Conservation (phyloP, 208 protist genomes). For the Vickermania spadyakhi region DNA sequence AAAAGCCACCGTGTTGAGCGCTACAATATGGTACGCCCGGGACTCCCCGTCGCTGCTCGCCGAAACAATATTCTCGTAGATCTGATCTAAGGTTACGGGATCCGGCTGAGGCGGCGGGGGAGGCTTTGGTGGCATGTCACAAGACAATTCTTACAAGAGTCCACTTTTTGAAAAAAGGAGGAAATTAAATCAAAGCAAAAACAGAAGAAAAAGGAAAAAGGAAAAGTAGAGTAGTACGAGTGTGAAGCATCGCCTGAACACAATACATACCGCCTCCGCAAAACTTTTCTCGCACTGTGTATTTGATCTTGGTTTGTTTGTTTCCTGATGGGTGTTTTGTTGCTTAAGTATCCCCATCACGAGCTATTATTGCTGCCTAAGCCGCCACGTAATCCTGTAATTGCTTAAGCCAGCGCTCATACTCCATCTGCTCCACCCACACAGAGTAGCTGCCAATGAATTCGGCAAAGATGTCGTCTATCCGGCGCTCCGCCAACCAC, state of each 20-base stretch:
- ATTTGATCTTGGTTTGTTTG: conserved; percentile 2
- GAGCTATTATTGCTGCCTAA: conserved; percentile 10
- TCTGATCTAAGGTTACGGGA: conserved; percentile 72
- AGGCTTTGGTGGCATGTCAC: conserved; percentile 20
- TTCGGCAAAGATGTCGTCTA: conserved; percentile 79
- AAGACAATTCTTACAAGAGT: no score
- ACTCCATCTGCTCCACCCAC: conserved; percentile 81
- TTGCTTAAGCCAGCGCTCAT: conserved; percentile 79
- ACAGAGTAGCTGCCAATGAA: conserved; percentile 72
- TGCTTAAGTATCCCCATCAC: no score
- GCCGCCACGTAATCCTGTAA: conserved; percentile 75
- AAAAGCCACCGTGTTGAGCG: conserved; percentile 71
- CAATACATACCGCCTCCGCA: no score
- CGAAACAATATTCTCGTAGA: conserved; percentile 51
- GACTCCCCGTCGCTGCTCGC: conserved; percentile 22
- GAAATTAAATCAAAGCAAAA: no score
- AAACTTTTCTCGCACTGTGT: no score
- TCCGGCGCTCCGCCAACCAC: conserved; percentile 64
- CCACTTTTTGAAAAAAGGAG: no score
- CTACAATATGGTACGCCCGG: conserved; percentile 69
- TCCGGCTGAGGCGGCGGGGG: conserved; percentile 64
- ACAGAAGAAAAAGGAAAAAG: no score
- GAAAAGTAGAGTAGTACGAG: no score
- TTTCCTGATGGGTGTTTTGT: no score
- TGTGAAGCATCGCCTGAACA: not conserved